A percentile compares a stretch with the other conserved stretches of the same genome.
phyloP scores from a whole-genome alignment of 306 rosid species.

The barrel medic (Medicago truncatula) region DNA sequence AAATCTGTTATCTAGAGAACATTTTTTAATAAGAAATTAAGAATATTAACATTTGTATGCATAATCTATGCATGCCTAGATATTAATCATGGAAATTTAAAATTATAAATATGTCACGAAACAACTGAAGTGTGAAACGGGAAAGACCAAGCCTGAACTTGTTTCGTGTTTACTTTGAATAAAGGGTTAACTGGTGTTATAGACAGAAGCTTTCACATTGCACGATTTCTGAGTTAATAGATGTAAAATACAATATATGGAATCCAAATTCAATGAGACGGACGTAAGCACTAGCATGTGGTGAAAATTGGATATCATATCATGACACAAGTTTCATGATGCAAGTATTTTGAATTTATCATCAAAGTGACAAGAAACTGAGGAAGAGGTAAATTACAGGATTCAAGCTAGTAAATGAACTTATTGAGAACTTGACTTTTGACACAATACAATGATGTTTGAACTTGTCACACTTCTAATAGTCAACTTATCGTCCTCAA shows the following conservation, averaged over 20 bases:
- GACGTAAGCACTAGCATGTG: background rate
- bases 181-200: slow-evolving; percentile 6
- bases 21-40: background rate
- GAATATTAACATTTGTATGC: background rate
- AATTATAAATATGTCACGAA: slow-evolving; percentile 3
- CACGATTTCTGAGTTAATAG: background rate
- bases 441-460: background rate
- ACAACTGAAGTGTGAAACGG: background rate
- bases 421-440: background rate
- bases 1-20: slow-evolving; percentile 8
- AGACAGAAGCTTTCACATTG: background rate
- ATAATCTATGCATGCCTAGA: background rate
- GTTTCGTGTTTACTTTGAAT: background rate
- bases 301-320: background rate
- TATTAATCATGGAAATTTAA: background rate
- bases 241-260: background rate
- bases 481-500: slow-evolving; percentile 16
- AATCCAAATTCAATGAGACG: slow-evolving; percentile 3
- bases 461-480: slow-evolving; percentile 6
- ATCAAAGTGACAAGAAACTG: background rate
- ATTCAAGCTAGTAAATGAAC: background rate
- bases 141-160: slow-evolving; percentile 24
- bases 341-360: background rate
- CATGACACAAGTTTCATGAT: background rate
- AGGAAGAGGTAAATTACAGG: background rate